A percentile compares a stretch with the other conserved stretches of the same genome.
Conservation (phyloP, 2,329 filamentous ascomycete species). For the Beauveria medogensis region DNA sequence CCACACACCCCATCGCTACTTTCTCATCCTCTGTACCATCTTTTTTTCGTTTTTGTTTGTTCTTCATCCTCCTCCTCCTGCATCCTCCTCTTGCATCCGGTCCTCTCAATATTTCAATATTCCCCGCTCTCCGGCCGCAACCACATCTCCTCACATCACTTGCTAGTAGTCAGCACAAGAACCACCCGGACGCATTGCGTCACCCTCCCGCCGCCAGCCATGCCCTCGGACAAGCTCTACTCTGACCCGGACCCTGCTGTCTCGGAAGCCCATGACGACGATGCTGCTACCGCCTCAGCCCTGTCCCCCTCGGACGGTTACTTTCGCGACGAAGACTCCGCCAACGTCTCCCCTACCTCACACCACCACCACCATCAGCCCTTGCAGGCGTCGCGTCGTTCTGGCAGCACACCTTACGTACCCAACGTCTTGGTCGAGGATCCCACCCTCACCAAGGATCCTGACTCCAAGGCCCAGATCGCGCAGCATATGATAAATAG, state of each 20-base stretch:
- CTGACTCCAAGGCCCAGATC: conserved; percentile 34
- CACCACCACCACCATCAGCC: conserved; percentile 15
- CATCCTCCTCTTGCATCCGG: not conserved
- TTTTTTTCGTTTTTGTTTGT: not conserved
- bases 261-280: conserved; percentile 7
- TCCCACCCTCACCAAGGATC: conserved; percentile 32
- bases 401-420: conserved; percentile 33
- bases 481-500: conserved; percentile 29
- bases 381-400: conserved; percentile 16
- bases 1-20: not conserved
- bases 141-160: conserved; percentile 1
- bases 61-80: conserved; percentile 1
- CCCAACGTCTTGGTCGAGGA: conserved; percentile 43
- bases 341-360: conserved; percentile 17
- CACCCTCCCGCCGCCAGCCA: not conserved
- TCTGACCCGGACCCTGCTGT: conserved; percentile 18
- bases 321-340: conserved; percentile 31
- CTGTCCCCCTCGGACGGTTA: conserved; percentile 46
- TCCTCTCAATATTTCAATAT: not conserved
- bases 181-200: conserved; percentile 4
- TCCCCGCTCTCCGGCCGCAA: not conserved
- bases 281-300: conserved; percentile 13
- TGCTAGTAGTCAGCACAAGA: not conserved
- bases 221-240: conserved; percentile 24
- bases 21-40: not conserved